Conservation (phyloP, 352 stramenopile genomes). For the Phytophthora sansomeana region DNA sequence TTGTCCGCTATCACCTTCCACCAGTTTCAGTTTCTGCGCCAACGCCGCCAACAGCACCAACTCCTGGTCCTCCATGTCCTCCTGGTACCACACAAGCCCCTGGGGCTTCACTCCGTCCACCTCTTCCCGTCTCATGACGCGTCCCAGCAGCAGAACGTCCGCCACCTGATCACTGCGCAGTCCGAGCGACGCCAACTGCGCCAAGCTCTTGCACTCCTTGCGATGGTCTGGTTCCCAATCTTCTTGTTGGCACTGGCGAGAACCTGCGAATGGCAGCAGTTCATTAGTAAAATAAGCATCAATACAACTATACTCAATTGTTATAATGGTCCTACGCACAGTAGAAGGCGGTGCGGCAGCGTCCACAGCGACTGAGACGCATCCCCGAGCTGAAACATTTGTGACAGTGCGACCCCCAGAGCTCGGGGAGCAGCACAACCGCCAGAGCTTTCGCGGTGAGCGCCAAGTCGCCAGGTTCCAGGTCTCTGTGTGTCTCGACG, state of each 20-base stretch:
- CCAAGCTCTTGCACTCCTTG: conserved; percentile 62
- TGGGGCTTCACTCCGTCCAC: conserved; percentile 20
- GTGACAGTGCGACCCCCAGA: conserved; percentile 72
- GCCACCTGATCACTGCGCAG: conserved; percentile 51
- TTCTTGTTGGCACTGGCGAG: conserved; percentile 60
- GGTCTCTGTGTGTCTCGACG: conserved; percentile 34
- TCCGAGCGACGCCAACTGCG: conserved; percentile 46
- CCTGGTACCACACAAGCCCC: conserved; percentile 66
- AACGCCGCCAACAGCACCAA: conserved; percentile 56
- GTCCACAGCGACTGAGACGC: conserved; percentile 62
- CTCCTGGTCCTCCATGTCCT: conserved; percentile 58
- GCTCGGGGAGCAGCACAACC: conserved; percentile 53
- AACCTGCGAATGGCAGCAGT: conserved; percentile 42
- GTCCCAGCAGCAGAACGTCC: conserved; percentile 63
- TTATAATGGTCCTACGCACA: conserved; percentile 42
- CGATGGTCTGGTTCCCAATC: conserved; percentile 75
- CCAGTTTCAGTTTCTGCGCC: conserved; percentile 60
- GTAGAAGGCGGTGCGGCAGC: conserved; percentile 66
- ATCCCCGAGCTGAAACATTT: conserved; percentile 50
- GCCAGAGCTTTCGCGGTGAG: conserved; percentile 41
- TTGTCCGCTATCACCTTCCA: conserved; percentile 35
- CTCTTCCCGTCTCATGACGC: conserved; percentile 47
- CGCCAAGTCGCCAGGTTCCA: conserved; percentile 41
- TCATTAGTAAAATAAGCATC: neutral
- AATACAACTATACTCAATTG: neutral